Base-by-base conservation (phyloP, 495 filamentous ascomycete species). In the Podospora australis region DNA sequence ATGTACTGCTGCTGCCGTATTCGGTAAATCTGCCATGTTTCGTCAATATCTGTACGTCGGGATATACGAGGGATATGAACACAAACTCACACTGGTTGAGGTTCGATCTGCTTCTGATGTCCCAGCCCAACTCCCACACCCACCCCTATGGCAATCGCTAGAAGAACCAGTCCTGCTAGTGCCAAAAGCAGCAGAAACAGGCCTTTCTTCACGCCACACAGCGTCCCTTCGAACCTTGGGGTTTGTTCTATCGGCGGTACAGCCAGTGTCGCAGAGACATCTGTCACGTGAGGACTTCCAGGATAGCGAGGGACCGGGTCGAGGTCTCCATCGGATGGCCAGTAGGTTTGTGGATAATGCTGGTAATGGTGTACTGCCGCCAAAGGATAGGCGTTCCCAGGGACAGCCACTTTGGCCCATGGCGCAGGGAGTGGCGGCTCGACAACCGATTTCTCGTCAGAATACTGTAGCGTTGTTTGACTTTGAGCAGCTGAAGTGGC, bases 101-200 rank as follows among this genome's bases (percentile, higher is more conserved):
- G 2, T 25, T 14, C n/a, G 6, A 6, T 14, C 2, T 23, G 23
- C n/a, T 46, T 49, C 28, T 55, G 47, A 17, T 38, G 45, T 10
- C 28, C 36, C 16, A 48, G 16, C 11, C 50, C 57, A 9, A 57
- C 51, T 7, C 46, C 55, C 23, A 60, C 50, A 10, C 57, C 54
- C 1, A 57, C 57, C 6, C 54, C 55, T 19, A 60, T 26, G 21
- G 44, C 57, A 11, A 60, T 44, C 4, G 28, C 54, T n/a, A 55
- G 11, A 10, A 57, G 44, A 34, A 53, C 19, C 28, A 60, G 8
- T 0, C 40, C 44, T 11, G 35, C 54, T 3, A 51, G n/a, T 4
- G 26, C 51, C 3, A 57, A 24, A 1, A 60, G 24, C 14, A 54
- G 6, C 7, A 57, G 28, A 24, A 52, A 49, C 7, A 54, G 34